Evolutionary conservation across 768 basidiomycete species (phyloP), one percentile per base, ranked within the genome.

Genomic region (Suillus subalutaceus): DNA sequence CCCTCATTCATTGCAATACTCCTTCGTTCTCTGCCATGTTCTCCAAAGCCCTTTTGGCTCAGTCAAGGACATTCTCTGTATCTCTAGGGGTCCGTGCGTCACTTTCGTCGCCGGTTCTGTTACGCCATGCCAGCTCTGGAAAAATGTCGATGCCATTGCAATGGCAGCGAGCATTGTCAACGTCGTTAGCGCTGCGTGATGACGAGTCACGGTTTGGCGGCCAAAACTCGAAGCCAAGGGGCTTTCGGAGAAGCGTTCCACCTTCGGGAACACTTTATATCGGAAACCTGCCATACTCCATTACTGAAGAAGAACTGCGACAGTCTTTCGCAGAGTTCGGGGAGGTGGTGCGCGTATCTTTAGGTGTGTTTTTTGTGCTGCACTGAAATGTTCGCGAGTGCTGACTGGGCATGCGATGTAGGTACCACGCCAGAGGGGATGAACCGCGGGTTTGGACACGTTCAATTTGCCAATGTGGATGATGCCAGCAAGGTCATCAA

Each of bases 251-350:
- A 35, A 32, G 20, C 2, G n/a, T 20, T 16, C 18, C 35, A 20
- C 83, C 84, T 7, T 75, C 73, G n/a, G 74, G 74, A 12, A 77
- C 76, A 3, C 70, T 88, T 60, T 88, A 75, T 53, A 68, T 86
- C 40, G 83, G 80, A 10, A 88, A 88, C 68, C n/a, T 88, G n/a
- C 85, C 86, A 59, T 91, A 77, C 72, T 76, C 70, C 20, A 70
- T 76, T 46, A 80, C 78, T 2, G 82, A 80, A 66, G 73, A 72
- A 26, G 79, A 86, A 55, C 58, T 88, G 13, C 65, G 73, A 48
- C 78, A 80, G 5, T 75, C 78, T 20, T 83, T 87, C 69, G 73
- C 70, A 26, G 72, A 77, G 32, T 86, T 82, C 69, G 87, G 86
- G 9, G 65, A 74, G 26, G 66, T 88, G 48, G 64, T 64, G 44